phyloP scores from a whole-genome alignment of 805 yeast species.

The Pichia nakasei region DNA sequence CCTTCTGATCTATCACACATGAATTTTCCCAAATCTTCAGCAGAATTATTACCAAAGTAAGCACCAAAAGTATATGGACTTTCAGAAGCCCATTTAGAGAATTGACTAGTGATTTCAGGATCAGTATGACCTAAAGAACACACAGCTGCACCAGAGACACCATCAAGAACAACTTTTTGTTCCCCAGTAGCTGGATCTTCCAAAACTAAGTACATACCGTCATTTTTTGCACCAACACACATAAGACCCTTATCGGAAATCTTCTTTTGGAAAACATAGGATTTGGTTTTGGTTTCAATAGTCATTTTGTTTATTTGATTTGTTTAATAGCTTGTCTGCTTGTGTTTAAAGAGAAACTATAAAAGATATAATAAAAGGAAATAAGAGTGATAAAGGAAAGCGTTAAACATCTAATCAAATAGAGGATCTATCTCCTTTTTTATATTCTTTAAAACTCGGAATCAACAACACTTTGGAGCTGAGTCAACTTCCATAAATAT shows the following conservation, averaged over 20 bases:
- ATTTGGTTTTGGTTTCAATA: slow-evolving; percentile 15
- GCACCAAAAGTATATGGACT: slow-evolving; percentile 29
- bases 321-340: no score
- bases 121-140: slow-evolving; percentile 36
- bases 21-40: slow-evolving; percentile 36
- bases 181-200: slow-evolving; percentile 34
- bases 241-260: slow-evolving; percentile 30
- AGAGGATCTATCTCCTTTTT: background rate
- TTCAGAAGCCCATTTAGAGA: slow-evolving; percentile 26
- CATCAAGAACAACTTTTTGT: slow-evolving; percentile 29
- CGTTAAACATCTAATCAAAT: background rate
- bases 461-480: no score
- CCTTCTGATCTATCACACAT: slow-evolving; percentile 32
- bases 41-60: slow-evolving; percentile 27
- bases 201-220: slow-evolving; percentile 33
- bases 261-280: slow-evolving; percentile 36
- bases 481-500: no score
- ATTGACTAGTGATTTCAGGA: slow-evolving; percentile 28
- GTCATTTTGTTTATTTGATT: slow-evolving; percentile 9
- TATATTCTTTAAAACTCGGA: background rate
- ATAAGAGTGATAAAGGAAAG: background rate
- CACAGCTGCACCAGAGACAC: slow-evolving; percentile 42
- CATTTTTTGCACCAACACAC: slow-evolving; percentile 34
- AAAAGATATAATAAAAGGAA: no score
- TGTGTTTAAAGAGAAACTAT: background rate